Base-by-base conservation (phyloP, 2,329 filamentous ascomycete genomes). In the Cryphonectria carpinicola region DNA sequence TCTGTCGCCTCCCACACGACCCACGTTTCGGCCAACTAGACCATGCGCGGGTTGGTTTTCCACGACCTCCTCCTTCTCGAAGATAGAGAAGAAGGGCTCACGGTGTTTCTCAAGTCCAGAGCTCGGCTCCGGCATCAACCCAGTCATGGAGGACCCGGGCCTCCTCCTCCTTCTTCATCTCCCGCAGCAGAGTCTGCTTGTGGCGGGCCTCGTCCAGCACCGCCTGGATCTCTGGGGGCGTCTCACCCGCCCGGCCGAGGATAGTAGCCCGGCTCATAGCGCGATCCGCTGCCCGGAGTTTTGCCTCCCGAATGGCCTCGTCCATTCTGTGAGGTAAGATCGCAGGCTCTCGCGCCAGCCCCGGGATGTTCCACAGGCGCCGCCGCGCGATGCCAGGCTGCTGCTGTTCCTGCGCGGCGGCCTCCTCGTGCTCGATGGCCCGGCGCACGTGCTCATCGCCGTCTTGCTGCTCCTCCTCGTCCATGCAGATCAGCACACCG, bases 231-330 rank as follows among this genome's bases (percentile, higher is more conserved):
- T 56, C 56, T 8, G 41, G 41, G 6, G 58, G 66, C 32, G 32
- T 2, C 28, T 25, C n/a, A 11, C 56, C 35, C n/a, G 67, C 64
- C 41, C 37, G 49, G 32, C 46, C 66, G 22, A 64, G 25, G 25
- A 37, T 46, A 22, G 66, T 54, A 49, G 66, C 66, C 13, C 39
- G 66, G 41, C 66, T 67, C 66, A 67, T 67, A 61, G 37, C 54
- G 35, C 56, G 52, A 32, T 61, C 54, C 17, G 54, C 66, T 56
- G 35, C 41, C 56, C 22, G 54, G 13, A 46, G 39, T 22, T 22
- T n/a, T 13, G 4, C 37, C 32, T 58, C 54, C 7, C n/a, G 35
- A 43, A 43, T 43, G 25, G 25, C 35, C 39, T 67, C 25, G 11
- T 43, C 65, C n/a, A 46, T 8, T 10, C 22, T 43, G 13, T 52